These are phyloP conservation scores for Berkeleyomyces basicola DNA, from an alignment of 2,329 filamentous ascomycete genomes.

Conservation along the genomic window DNA sequence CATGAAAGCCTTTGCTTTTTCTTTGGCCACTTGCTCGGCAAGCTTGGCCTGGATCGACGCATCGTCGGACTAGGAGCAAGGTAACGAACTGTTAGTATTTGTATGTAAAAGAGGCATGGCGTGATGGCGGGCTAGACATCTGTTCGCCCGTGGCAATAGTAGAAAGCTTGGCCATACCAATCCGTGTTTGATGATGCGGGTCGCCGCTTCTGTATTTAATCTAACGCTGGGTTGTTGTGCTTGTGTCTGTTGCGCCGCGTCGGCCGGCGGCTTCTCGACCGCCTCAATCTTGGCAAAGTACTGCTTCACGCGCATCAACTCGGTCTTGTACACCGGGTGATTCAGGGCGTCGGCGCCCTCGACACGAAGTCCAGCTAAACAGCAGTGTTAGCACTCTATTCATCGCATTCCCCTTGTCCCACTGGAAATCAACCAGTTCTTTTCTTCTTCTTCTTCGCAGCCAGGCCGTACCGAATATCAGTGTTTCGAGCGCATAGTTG, in stretches of 20 bases:
- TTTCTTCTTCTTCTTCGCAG: conserved; percentile 2
- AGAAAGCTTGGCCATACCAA: conserved; percentile 37
- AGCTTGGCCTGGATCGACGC: conserved; percentile 35
- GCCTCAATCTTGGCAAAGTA: conserved; percentile 87
- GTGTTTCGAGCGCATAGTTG: conserved; percentile 77
- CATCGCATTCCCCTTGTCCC: not conserved
- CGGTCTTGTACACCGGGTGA: conserved; percentile 61
- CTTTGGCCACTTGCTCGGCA: conserved; percentile 39
- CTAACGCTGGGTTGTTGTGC: conserved; percentile 27
- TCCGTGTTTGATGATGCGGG: conserved; percentile 66
- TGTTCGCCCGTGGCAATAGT: too few relatives aligned
- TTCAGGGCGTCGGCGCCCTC: conserved; percentile 66
- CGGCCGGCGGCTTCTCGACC: conserved; percentile 39
- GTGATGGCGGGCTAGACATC: too few relatives aligned
- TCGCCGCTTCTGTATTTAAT: conserved; percentile 60
- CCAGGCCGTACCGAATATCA: conserved; percentile 56
- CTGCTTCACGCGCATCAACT: conserved; percentile 72
- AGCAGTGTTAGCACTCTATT: conserved; percentile 4
- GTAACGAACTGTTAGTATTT: not conserved
- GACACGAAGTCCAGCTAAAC: conserved; percentile 51
- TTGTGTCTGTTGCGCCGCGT: not conserved
- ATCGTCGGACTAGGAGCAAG: conserved; percentile 28
- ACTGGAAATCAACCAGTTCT: not conserved
- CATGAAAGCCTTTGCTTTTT: conserved; percentile 35
- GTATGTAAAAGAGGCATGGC: not conserved